Conservation (phyloP, 176 grass and related monocot genomes). For the Otatea glauca region DNA sequence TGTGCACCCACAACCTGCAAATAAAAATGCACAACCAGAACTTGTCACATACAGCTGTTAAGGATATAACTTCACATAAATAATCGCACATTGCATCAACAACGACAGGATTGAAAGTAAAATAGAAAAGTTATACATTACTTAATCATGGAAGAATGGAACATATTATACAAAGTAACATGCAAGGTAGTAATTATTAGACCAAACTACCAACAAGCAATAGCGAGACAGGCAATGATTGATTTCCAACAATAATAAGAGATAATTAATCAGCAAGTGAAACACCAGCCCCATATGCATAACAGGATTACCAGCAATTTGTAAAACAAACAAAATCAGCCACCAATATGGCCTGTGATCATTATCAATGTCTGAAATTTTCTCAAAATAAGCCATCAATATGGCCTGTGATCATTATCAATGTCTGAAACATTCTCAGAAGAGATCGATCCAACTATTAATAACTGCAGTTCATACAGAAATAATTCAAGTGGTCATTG, state of each 20-base stretch:
- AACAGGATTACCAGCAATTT: neutral
- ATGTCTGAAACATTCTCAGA: slow-evolving; percentile 25
- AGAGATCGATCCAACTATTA: slow-evolving; percentile 10
- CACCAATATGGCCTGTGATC: neutral
- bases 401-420: slow-evolving; percentile 17
- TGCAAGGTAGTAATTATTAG: slow-evolving; percentile 22
- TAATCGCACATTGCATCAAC: slow-evolving; percentile 18
- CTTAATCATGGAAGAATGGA: slow-evolving; percentile 7
- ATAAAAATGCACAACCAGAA: slow-evolving; percentile 41
- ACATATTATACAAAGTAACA: neutral
- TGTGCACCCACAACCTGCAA: slow-evolving; percentile 94
- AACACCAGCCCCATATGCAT: slow-evolving; percentile 6
- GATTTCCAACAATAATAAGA: slow-evolving; percentile 8
- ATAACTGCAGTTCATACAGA: neutral
- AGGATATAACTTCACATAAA: slow-evolving; percentile 28
- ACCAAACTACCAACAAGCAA: neutral
- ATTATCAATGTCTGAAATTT: slow-evolving; percentile 25
- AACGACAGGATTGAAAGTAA: slow-evolving; percentile 5
- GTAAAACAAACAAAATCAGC: slow-evolving; percentile 17
- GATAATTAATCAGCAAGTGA: neutral
- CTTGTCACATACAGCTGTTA: slow-evolving; percentile 13
- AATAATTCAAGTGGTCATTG: neutral
- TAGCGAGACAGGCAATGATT: slow-evolving; percentile 2
- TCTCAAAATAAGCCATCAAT: slow-evolving; percentile 10
- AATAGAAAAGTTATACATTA: slow-evolving; percentile 6